Percentiles rank a stretch among this genome's conserved stretches.
These are phyloP conservation scores for Aspergillus sp. DNA, from an alignment of 2,329 filamentous ascomycete species.

Conservation along the genomic window DNA sequence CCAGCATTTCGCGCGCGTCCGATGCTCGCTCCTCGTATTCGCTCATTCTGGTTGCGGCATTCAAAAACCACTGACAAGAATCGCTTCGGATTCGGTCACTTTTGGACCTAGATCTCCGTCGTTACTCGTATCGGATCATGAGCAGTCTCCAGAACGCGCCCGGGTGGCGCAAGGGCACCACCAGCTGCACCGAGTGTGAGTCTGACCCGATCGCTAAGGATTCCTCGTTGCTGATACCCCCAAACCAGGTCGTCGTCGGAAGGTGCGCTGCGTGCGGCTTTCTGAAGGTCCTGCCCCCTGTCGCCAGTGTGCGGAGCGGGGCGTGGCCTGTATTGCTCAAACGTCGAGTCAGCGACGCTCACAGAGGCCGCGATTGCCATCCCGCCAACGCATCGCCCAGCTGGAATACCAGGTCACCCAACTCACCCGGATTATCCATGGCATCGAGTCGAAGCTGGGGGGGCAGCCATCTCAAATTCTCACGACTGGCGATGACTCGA, in stretches of 20 bases:
- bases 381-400: constrained; percentile 11
- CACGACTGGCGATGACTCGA: neutral
- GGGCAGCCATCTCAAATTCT: constrained; percentile 1
- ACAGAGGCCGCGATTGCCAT: constrained; percentile 7
- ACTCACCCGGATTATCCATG: constrained; percentile 7
- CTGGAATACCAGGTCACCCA: constrained; percentile 9
- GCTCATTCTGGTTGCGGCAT: no score
- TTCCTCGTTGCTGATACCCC: neutral
- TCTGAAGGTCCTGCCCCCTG: constrained; percentile 8
- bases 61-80: no score
- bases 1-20: no score
- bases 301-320: constrained; percentile 11
- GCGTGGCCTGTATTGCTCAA: constrained; percentile 9
- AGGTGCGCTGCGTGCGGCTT: constrained; percentile 11
- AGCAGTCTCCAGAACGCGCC: no score
- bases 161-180: constrained; percentile 15
- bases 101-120: no score
- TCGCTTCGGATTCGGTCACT: no score
- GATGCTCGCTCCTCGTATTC: no score
- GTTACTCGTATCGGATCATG: no score
- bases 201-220: neutral
- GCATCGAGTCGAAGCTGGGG: constrained; percentile 7
- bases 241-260: constrained; percentile 9
- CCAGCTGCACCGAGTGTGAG: constrained; percentile 14
- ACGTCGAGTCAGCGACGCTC: constrained; percentile 4